Percentiles rank a stretch among this genome's conserved stretches.
Evolutionary conservation across 345 rosid species (phyloP).

Genomic region (Moricandia moricandioides): DNA sequence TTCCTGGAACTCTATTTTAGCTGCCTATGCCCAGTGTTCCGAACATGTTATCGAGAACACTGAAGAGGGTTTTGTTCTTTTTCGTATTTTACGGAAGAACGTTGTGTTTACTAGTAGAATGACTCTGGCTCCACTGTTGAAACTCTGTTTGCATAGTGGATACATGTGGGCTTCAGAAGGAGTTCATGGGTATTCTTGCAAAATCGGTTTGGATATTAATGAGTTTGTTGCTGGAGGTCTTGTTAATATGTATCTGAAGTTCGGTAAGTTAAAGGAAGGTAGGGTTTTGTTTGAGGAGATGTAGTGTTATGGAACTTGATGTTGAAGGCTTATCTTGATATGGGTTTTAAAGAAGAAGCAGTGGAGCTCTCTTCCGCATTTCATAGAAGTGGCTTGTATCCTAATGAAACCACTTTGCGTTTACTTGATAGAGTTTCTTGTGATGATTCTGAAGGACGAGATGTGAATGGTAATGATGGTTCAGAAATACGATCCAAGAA

Average conservation of each 20-base stretch:
- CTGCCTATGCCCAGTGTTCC: conserved; percentile 50
- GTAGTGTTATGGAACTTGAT: conserved; percentile 60
- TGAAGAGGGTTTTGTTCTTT: conserved; percentile 42
- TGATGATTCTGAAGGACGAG: conserved; percentile 32
- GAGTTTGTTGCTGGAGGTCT: conserved; percentile 50
- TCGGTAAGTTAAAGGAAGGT: conserved; percentile 48
- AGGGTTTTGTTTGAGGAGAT: conserved; percentile 46
- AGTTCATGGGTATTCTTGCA: conserved; percentile 56
- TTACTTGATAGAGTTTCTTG: conserved; percentile 37
- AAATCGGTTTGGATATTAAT: conserved; percentile 50
- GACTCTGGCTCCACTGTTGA: conserved; percentile 55
- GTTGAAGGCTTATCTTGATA: conserved; percentile 48
- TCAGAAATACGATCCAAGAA: conserved; percentile 42
- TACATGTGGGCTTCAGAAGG: conserved; percentile 47
- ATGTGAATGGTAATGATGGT: conserved; percentile 20
- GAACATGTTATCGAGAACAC: conserved; percentile 24
- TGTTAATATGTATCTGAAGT: conserved; percentile 53
- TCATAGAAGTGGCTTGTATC: conserved; percentile 42
- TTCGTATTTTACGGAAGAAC: conserved; percentile 37
- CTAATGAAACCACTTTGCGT: conserved; percentile 40
- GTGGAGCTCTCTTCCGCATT: conserved; percentile 36
- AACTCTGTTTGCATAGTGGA: conserved; percentile 50
- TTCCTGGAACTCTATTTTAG: conserved; percentile 57
- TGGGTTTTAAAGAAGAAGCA: conserved; percentile 40
- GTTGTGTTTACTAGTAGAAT: conserved; percentile 40